These are phyloP conservation scores for Myxozyma mucilagina DNA, from an alignment of 805 yeast species.

Conservation along the genomic window DNA sequence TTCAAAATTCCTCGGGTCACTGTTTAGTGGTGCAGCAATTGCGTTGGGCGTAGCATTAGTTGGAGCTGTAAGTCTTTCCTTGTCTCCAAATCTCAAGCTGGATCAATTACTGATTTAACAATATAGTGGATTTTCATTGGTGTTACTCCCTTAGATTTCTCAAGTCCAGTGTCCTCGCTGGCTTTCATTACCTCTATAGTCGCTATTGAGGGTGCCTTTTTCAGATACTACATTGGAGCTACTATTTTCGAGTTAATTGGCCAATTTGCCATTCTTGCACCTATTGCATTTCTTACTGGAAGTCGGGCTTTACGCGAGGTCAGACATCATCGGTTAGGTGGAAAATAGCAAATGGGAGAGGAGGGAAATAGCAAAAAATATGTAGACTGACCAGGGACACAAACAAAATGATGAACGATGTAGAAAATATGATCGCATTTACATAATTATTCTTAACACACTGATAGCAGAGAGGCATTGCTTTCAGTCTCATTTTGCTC, in stretches of 20 bases:
- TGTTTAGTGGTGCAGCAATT: conserved; percentile 50
- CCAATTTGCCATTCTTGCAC: conserved; percentile 50
- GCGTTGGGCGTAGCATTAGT: conserved; percentile 48
- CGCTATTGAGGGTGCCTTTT: conserved; percentile 55
- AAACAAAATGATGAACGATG: no score
- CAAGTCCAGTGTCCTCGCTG: conserved; percentile 25
- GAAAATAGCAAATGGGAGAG: conserved; percentile 20
- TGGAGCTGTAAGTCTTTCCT: conserved; percentile 31
- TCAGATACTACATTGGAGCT: conserved; percentile 58
- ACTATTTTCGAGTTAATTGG: conserved; percentile 61
- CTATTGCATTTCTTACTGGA: conserved; percentile 61
- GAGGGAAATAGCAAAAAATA: no score
- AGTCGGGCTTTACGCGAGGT: conserved; percentile 61
- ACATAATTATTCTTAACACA: no score
- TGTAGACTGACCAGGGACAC: no score
- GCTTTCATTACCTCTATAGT: conserved; percentile 52
- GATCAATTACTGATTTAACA: not conserved
- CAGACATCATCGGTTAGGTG: conserved; percentile 33
- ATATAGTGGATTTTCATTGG: conserved; percentile 32
- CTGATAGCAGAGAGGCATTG: no score
- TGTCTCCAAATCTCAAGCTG: not conserved
- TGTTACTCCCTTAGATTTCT: conserved; percentile 26
- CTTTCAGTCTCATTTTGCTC: no score
- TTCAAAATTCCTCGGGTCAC: conserved; percentile 51
- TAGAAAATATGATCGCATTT: no score